A percentile compares a stretch with the other conserved stretches of the same genome.
phyloP scores from a whole-genome alignment of 176 grass and related monocot genomes.

The Carex kokanica region DNA sequence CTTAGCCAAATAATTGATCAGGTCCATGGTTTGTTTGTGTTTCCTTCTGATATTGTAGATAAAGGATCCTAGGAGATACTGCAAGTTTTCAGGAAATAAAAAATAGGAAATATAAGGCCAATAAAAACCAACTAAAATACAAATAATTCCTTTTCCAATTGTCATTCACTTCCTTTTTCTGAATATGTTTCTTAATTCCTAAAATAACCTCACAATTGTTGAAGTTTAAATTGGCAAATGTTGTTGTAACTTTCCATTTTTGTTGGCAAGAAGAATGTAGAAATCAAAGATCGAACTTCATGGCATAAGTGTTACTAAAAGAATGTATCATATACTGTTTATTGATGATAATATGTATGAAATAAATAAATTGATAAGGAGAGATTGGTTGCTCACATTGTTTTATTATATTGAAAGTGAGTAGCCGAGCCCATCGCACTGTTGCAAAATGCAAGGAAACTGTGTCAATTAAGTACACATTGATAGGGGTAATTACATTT shows the following conservation, averaged over 20 bases:
- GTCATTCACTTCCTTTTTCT: not conserved
- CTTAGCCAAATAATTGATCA: constrained; percentile 16
- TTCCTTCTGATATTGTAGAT: not conserved
- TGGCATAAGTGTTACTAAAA: not conserved
- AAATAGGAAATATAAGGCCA: not conserved
- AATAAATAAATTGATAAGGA: constrained; percentile 17
- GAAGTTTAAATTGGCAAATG: not conserved
- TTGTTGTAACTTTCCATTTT: not conserved
- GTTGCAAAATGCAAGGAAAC: constrained; percentile 1
- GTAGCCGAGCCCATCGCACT: constrained; percentile 2
- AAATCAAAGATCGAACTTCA: not conserved
- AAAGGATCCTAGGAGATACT: constrained; percentile 6
- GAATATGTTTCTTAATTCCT: not conserved
- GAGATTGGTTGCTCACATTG: constrained; percentile 20
- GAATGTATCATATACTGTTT: not conserved
- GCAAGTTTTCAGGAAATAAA: not conserved
- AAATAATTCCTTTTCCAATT: not conserved
- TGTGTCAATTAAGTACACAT: not conserved
- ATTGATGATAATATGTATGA: not conserved
- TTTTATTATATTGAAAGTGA: constrained; percentile 28
- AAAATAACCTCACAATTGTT: not conserved
- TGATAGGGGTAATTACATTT: not conserved
- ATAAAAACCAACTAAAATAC: not conserved
- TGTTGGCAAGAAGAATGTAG: not conserved
- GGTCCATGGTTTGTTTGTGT: constrained; percentile 21